Base-by-base conservation (phyloP, 2,329 filamentous ascomycete species). In the Penicillium hesseltinei region DNA sequence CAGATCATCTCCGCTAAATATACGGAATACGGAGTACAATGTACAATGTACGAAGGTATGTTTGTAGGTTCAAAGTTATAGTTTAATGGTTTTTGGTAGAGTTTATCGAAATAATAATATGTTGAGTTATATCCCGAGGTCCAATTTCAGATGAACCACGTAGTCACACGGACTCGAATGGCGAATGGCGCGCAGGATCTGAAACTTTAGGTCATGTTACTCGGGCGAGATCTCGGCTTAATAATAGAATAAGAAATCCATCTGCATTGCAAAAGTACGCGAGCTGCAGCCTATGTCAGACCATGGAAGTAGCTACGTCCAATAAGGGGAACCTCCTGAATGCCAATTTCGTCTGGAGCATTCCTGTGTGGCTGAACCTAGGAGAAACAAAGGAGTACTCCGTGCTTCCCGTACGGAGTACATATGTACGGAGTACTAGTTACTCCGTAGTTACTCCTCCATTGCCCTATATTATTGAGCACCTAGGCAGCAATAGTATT, bases 251-350 rank as follows among this genome's bases (percentile, higher is more conserved):
- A 27, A 35, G 39, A 33, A 51, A 19, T 43, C 31, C 31, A 31
- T 31, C 27, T 25, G 23, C 23, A 25, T 11, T 4, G 10, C 23
- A 31, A 53, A 53, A 50, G 45, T 50, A 50, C 52, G 17, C 38
- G 38, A 50, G 43, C 29, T 15, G 29, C 35, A 51, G 36, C 45
- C 45, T 44, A 35, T 51, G 39, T 55, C 46, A 63, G 49, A 17
- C 39, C 38, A 44, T 44, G 50, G 39, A 57, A 51, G 36, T 57
- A 51, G 43, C 25, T 36, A 57, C 15, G 38, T 54, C 60, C 55
- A 62, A 62, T 62, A 51, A 47, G 49, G 51, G 54, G n/a, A 25
- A 35, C 45, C 53, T 46, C 53, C 53, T 51, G 53, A 51, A 55
- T 55, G 53, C 53, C 53, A 55, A 51, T 36, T 38, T 40, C 19